Conservation (phyloP, 441 rosid genomes). For the Erysimum pusillum region DNA sequence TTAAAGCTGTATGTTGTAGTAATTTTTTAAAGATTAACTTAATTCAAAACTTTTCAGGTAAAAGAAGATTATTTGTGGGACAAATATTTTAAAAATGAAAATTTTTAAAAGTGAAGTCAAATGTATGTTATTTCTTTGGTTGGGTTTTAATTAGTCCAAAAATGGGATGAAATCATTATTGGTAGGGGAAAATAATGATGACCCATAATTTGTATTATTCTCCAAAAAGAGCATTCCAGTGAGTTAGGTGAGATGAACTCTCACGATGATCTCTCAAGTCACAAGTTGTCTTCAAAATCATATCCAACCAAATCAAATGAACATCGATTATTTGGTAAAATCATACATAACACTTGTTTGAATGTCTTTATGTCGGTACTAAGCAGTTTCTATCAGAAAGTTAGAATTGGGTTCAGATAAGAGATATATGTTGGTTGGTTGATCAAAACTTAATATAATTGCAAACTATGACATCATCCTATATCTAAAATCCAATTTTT, state of each 20-base stretch:
- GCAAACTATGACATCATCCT: too few relatives aligned
- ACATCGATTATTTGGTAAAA: not conserved
- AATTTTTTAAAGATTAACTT: constrained; percentile 11
- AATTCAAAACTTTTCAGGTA: constrained; percentile 7
- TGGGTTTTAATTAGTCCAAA: constrained; percentile 36
- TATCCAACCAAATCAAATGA: constrained; percentile 1
- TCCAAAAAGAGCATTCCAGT: constrained; percentile 28
- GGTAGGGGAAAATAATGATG: constrained; percentile 42
- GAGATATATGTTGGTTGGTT: too few relatives aligned
- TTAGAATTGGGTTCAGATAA: too few relatives aligned
- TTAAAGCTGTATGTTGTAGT: not conserved
- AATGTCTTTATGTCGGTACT: not conserved
- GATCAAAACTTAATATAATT: too few relatives aligned
- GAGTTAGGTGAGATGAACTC: constrained; percentile 27
- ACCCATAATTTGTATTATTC: constrained; percentile 40
- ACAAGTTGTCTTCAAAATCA: constrained; percentile 30
- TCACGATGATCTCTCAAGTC: constrained; percentile 35
- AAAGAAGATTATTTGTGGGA: constrained; percentile 15
- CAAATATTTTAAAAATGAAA: not conserved
- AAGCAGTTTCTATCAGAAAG: not conserved
- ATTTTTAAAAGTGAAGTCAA: constrained; percentile 39
- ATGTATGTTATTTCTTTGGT: constrained; percentile 31
- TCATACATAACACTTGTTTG: not conserved
- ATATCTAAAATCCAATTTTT: too few relatives aligned
- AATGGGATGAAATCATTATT: constrained; percentile 44